Evolutionary conservation across 495 filamentous ascomycete genomes (phyloP).

Genomic region (Tetracladium marchalianum): DNA sequence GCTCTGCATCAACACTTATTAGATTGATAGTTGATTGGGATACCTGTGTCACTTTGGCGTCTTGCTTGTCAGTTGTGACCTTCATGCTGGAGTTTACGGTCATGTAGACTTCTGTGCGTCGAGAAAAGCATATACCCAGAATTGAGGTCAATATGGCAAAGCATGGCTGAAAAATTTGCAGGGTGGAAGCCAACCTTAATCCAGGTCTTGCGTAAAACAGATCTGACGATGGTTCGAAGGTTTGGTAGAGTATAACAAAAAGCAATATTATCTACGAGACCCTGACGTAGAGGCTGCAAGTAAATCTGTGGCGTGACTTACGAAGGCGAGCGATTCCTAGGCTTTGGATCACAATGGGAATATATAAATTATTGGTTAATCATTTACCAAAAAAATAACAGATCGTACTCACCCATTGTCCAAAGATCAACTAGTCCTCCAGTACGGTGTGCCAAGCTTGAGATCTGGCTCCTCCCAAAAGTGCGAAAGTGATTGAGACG

Average conservation of each 20-base stretch:
- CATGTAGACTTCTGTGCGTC: slow-evolving; percentile 56
- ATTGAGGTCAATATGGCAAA: slow-evolving; percentile 20
- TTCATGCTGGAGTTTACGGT: slow-evolving; percentile 6
- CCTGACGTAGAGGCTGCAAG: slow-evolving; percentile 35
- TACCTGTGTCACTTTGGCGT: slow-evolving; percentile 49
- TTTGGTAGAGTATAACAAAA: slow-evolving; percentile 28
- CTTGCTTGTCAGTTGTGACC: slow-evolving; percentile 31
- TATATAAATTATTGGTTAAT: slow-evolving; percentile 10
- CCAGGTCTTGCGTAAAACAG: no score
- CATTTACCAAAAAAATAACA: neutral
- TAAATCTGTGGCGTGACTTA: slow-evolving; percentile 31
- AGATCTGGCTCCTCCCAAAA: neutral
- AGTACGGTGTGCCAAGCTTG: neutral
- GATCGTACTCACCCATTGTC: slow-evolving; percentile 17
- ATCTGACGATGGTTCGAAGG: no score
- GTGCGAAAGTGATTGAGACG: slow-evolving; percentile 9
- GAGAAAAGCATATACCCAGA: slow-evolving; percentile 42
- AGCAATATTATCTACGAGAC: slow-evolving; percentile 30
- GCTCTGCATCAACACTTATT: slow-evolving; percentile 65
- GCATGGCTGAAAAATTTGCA: slow-evolving; percentile 30
- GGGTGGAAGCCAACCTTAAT: slow-evolving; percentile 15
- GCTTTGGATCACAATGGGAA: slow-evolving; percentile 36
- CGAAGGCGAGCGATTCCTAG: slow-evolving; percentile 30
- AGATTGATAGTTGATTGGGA: slow-evolving; percentile 75
- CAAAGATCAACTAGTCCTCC: slow-evolving; percentile 16